Evolutionary conservation across 2,329 filamentous ascomycete species (phyloP).

Genomic region (Rutstroemia sp.): DNA sequence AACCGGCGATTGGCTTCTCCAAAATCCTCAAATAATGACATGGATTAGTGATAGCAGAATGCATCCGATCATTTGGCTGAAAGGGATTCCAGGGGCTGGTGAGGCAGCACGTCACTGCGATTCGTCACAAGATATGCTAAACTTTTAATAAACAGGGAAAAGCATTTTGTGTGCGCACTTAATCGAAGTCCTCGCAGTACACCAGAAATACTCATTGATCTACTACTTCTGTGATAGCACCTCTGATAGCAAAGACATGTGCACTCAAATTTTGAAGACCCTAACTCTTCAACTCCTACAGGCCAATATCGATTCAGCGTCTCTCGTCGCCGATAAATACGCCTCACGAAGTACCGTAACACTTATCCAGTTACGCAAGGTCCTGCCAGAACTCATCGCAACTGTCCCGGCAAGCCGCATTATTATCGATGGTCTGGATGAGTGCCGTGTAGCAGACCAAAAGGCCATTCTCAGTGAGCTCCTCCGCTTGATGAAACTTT

Average conservation of each 20-base stretch:
- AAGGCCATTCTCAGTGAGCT: constrained; percentile 11
- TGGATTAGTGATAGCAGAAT: constrained; percentile 10
- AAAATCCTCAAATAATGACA: neutral
- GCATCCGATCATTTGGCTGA: constrained; percentile 9
- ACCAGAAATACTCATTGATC: neutral
- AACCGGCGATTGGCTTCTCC: constrained; percentile 12
- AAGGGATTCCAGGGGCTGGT: constrained; percentile 16
- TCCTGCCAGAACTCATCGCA: constrained; percentile 9
- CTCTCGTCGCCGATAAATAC: constrained; percentile 11
- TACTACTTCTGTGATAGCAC: constrained; percentile 16
- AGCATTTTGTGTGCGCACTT: constrained; percentile 15
- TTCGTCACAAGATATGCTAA: neutral
- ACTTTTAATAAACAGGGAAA: constrained; percentile 3
- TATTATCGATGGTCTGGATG: constrained; percentile 12
- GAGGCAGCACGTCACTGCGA: neutral
- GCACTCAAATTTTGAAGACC: constrained; percentile 1
- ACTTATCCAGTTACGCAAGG: constrained; percentile 3
- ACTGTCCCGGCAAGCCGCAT: neutral
- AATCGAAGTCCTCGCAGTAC: neutral
- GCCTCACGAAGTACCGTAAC: constrained; percentile 3
- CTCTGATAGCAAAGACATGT: constrained; percentile 6
- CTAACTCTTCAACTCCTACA: constrained; percentile 10
- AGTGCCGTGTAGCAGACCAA: constrained; percentile 7
- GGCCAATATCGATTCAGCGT: neutral
- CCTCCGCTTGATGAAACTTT: neutral